phyloP scores from a whole-genome alignment of 2,329 filamentous ascomycete species.

The Penicillium janthinellum region DNA sequence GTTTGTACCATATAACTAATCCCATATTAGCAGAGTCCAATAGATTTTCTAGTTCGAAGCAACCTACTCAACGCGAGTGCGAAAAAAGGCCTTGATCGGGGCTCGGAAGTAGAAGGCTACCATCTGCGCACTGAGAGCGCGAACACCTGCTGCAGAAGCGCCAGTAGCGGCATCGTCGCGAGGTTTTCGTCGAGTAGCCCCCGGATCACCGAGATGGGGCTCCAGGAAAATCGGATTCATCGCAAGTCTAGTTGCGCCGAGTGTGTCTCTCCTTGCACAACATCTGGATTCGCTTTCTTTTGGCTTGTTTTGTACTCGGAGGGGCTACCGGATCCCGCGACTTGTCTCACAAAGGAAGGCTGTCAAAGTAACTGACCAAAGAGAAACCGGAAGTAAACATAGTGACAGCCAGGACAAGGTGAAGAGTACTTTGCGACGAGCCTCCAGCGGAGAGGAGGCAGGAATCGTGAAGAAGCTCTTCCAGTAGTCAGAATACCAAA shows the following conservation, averaged over 20 bases:
- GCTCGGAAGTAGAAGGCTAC: slow-evolving; percentile 91
- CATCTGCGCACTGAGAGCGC: slow-evolving; percentile 79
- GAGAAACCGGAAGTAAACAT: background rate
- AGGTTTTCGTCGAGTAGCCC: slow-evolving; percentile 44
- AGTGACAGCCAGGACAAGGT: background rate
- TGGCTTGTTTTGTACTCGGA: background rate
- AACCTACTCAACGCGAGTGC: slow-evolving; percentile 81
- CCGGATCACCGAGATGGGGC: slow-evolving; percentile 22
- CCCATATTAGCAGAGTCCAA: slow-evolving; percentile 17
- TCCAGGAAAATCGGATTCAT: slow-evolving; percentile 23
- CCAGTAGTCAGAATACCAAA: background rate
- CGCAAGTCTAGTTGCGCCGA: slow-evolving; percentile 6
- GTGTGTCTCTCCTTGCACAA: slow-evolving; percentile 3
- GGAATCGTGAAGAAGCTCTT: background rate
- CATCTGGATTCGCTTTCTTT: background rate
- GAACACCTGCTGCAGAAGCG: slow-evolving; percentile 81
- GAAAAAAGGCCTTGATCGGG: slow-evolving; percentile 89
- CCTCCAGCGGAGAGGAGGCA: background rate
- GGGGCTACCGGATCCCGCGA: background rate
- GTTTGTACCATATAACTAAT: slow-evolving; percentile 54
- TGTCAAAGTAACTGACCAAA: background rate
- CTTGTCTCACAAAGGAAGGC: background rate
- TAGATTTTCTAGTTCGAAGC: slow-evolving; percentile 4
- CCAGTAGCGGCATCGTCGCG: slow-evolving; percentile 67
- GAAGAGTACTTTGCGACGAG: background rate